Percentiles rank a stretch among this genome's conserved stretches.
Conservation (phyloP, 371 early-diverging fungal genomes). For the Coemansia linderi region DNA sequence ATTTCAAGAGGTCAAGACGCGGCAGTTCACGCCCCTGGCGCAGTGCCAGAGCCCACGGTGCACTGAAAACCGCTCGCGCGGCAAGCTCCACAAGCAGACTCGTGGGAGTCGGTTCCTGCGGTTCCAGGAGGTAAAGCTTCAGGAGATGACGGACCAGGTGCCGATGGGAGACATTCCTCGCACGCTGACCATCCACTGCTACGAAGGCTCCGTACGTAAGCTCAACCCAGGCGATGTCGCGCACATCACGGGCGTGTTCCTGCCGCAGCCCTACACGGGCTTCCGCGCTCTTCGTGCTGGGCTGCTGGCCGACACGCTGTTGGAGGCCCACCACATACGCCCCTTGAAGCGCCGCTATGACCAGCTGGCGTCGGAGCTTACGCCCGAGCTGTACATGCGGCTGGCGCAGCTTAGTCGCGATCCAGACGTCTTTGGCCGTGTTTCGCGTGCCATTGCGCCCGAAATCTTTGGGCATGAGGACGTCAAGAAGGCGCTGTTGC, state of each 20-base stretch:
- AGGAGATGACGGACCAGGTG: constrained; percentile 96
- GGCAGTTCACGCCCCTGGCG: constrained; percentile 83
- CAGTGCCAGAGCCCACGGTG: constrained; percentile 91
- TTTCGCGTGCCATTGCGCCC: constrained; percentile 95
- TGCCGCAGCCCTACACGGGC: constrained; percentile 95
- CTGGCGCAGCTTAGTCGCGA: constrained; percentile 68
- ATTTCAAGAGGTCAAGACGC: constrained; percentile 91
- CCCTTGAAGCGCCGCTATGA: constrained; percentile 88
- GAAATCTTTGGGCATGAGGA: constrained; percentile 97
- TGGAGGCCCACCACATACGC: constrained; percentile 86
- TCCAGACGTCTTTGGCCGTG: constrained; percentile 77
- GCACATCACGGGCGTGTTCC: constrained; percentile 86
- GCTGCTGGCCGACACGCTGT: constrained; percentile 92
- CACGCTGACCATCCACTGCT: constrained; percentile 88
- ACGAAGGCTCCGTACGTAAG: constrained; percentile 79
- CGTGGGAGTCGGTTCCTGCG: constrained; percentile 92
- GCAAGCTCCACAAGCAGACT: constrained; percentile 91
- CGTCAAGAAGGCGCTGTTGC: constrained; percentile 94
- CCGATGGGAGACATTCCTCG: constrained; percentile 99
- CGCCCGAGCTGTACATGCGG: constrained; percentile 63
- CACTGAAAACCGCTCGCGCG: constrained; percentile 79
- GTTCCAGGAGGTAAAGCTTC: constrained; percentile 94
- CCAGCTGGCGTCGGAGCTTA: constrained; percentile 65
- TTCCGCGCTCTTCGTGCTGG: constrained; percentile 92
- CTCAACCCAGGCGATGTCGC: constrained; percentile 94